Percentiles rank a stretch among this genome's conserved stretches.
Conservation (phyloP, 2,329 filamentous ascomycete species). For the Paramyrothecium sp. region DNA sequence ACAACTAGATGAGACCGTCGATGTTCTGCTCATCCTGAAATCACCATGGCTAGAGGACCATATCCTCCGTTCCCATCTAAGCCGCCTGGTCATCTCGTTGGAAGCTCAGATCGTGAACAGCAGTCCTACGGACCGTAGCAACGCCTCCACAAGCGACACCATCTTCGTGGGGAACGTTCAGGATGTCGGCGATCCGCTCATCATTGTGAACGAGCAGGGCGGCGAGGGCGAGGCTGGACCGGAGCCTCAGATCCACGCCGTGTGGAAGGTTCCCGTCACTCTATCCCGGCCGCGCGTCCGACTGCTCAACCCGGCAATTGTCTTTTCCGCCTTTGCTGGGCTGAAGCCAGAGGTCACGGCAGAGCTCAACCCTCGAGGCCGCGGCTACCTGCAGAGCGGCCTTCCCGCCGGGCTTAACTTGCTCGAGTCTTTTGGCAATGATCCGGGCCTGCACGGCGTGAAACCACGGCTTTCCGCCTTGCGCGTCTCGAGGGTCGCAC, state of each 20-base stretch:
- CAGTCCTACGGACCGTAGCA: constrained; percentile 45
- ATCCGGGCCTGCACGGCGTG: constrained; percentile 60
- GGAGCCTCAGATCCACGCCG: constrained; percentile 45
- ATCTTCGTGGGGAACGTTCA: constrained; percentile 57
- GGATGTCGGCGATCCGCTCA: constrained; percentile 48
- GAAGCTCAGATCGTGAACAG: constrained; percentile 66
- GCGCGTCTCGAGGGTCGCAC: constrained; percentile 72
- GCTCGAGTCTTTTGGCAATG: constrained; percentile 69
- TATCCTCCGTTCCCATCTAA: constrained; percentile 56
- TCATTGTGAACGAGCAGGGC: constrained; percentile 43
- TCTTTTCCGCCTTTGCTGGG: constrained; percentile 62
- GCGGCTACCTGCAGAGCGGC: constrained; percentile 69
- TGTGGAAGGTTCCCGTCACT: constrained; percentile 62
- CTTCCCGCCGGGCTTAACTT: constrained; percentile 71
- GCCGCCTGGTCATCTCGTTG: constrained; percentile 62
- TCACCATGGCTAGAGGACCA: constrained; percentile 59
- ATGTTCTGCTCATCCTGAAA: constrained; percentile 67
- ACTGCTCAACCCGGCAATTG: constrained; percentile 63
- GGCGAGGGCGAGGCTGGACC: constrained; percentile 17
- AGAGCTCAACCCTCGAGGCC: constrained; percentile 27
- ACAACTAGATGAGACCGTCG: constrained; percentile 68
- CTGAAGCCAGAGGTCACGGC: constrained; percentile 47
- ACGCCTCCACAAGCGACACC: constrained; percentile 51
- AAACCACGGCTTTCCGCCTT: constrained; percentile 70
- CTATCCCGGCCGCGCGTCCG: constrained; percentile 60